Evolutionary conservation across 352 stramenopile genomes (phyloP).

Genomic region (Thalassiosira hispida): DNA sequence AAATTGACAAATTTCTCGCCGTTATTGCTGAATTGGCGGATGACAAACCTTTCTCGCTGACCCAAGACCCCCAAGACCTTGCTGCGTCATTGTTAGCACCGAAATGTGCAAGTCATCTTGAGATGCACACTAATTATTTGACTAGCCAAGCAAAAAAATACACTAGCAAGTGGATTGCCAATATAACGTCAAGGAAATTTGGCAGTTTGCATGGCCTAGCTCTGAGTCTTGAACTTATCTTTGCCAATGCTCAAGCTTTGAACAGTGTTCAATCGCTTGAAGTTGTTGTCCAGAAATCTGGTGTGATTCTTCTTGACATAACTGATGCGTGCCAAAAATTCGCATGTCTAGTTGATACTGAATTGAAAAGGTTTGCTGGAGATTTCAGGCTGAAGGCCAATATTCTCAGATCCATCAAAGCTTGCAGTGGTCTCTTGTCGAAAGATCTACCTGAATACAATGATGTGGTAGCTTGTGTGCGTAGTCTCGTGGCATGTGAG

Average conservation of each 20-base stretch:
- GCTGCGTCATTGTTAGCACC: neutral
- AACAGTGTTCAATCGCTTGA: neutral
- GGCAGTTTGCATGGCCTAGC: too few species aligned
- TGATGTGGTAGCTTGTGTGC: constrained; percentile 22
- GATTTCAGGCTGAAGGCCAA: constrained; percentile 22
- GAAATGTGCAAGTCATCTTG: constrained; percentile 2
- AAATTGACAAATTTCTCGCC: constrained; percentile 17
- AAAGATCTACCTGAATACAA: constrained; percentile 15
- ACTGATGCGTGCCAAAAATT: constrained; percentile 1
- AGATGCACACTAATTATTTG: neutral
- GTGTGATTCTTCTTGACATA: neutral
- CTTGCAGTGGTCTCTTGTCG: constrained; percentile 1
- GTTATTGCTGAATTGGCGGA: neutral
- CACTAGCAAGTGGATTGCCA: neutral
- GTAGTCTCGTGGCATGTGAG: constrained; percentile 40
- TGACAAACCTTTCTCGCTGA: neutral
- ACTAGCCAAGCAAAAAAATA: neutral
- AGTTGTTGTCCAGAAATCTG: constrained; percentile 3
- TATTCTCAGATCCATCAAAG: constrained; percentile 20
- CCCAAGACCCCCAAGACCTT: neutral
- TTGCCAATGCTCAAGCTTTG: neutral
- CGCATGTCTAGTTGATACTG: neutral
- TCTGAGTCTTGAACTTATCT: neutral
- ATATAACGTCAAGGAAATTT: neutral
- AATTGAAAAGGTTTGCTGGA: constrained; percentile 6